Conservation (phyloP, 345 rosid species). For the Citrus hindsii region DNA sequence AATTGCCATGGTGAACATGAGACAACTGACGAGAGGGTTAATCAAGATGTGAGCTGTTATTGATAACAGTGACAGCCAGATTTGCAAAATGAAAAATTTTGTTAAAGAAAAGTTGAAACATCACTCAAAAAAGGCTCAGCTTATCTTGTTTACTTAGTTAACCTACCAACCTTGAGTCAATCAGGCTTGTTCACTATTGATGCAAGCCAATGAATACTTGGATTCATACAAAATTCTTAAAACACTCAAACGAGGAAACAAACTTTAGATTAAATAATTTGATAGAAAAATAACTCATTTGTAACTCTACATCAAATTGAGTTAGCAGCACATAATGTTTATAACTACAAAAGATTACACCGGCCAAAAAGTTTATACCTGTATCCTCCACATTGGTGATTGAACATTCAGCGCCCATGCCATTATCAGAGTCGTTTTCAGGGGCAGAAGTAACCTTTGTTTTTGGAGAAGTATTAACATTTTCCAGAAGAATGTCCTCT, state of each 20-base stretch:
- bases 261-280: background rate
- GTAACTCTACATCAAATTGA: background rate
- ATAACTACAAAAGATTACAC: background rate
- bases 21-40: background rate
- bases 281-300: background rate
- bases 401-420: constrained; percentile 16
- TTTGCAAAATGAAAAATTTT: background rate
- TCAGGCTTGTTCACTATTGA: background rate
- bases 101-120: background rate
- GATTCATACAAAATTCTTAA: background rate
- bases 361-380: constrained; percentile 23
- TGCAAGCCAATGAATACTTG: background rate
- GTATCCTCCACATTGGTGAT: constrained; percentile 9
- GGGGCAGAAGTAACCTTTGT: constrained; percentile 20
- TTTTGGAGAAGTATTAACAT: constrained; percentile 37
- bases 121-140: background rate
- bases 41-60: background rate
- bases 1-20: background rate
- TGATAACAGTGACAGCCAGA: background rate
- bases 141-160: background rate
- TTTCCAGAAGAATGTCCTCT: constrained; percentile 35
- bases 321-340: background rate
- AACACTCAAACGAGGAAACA: background rate
- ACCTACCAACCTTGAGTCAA: background rate
- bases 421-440: constrained; percentile 14